Base-by-base conservation (phyloP, 2,329 filamentous ascomycete species). In the Alternaria gaisen region DNA sequence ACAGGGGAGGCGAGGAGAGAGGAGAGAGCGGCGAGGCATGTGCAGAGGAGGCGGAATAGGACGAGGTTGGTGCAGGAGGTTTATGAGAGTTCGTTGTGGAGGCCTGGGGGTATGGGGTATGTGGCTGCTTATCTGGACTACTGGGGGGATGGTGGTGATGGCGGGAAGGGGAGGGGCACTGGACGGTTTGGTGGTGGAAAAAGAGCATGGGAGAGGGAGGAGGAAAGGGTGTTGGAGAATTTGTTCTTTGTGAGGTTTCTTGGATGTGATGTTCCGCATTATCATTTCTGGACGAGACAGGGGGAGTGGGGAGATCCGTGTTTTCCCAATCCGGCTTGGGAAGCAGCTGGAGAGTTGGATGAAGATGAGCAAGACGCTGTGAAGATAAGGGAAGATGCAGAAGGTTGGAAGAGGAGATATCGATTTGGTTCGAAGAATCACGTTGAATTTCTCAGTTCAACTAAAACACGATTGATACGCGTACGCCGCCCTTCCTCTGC, bases 191-290 rank as follows among this genome's bases (percentile, higher is more conserved):
- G 22, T 20, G 20, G 3, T 24, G 24, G 24, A 24, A 24, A 7
- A 24, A 24, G 24, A 24, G 24, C 24, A 24, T 28, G 34, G 58
- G 32, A n/a, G 34, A 14, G 4, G 11, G 1, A 30, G 28, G 58
- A 11, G 26, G 34, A 20, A 22, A 63, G 14, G 20, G 18, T 2
- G 5, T 40, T 75, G 1, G 64, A 68, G 0, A 72, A 68, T 12
- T 40, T 78, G 16, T 75, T 67, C 47, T 78, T 66, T 38, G 62
- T 78, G 1, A 66, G 72, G 11, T 75, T 76, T 36, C 58, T 44
- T 2, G 67, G 67, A 3, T 72, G 69, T 40, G 67, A 73, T 46
- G 53, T 78, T 1, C 76, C 76, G 20, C 72, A 74, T 47, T 78
- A 75, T 57, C 75, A 70, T 34, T 78, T 77, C 54, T 77, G 74